Evolutionary conservation across 176 grass and related monocot genomes (phyloP).

Genomic region (Elaeis guineensis): DNA sequence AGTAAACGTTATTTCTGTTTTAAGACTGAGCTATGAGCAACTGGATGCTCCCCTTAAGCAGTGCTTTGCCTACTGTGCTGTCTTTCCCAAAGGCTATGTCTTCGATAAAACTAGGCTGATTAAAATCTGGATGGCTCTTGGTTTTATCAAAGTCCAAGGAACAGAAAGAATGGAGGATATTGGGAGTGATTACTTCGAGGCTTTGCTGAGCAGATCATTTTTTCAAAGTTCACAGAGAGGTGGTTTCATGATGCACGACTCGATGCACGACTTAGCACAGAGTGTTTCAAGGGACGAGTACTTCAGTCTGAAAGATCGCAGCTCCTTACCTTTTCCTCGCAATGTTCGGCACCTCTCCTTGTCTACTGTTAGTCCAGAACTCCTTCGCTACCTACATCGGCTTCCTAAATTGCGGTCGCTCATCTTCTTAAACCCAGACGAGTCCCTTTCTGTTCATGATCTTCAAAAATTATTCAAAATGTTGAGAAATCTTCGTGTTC

Average conservation of each 20-base stretch:
- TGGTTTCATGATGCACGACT: slow-evolving; percentile 13
- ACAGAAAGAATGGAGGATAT: not conserved
- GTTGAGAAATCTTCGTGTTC: no score
- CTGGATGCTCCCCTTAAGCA: slow-evolving; percentile 27
- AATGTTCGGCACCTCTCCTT: no score
- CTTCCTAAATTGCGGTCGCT: no score
- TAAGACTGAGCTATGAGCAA: slow-evolving; percentile 20
- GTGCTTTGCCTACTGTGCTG: slow-evolving; percentile 29
- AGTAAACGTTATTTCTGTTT: slow-evolving; percentile 24
- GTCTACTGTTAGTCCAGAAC: no score
- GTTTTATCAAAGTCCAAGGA: slow-evolving; percentile 3
- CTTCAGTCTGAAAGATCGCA: no score
- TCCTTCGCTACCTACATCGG: no score
- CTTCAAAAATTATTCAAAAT: no score
- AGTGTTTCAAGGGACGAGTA: slow-evolving; percentile 8
- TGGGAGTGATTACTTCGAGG: slow-evolving; percentile 1
- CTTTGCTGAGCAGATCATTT: slow-evolving; percentile 3
- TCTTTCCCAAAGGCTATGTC: slow-evolving; percentile 32
- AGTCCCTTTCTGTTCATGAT: no score
- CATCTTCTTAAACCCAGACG: no score
- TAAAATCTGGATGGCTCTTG: slow-evolving; percentile 46
- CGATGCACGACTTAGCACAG: slow-evolving; percentile 1
- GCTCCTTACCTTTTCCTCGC: no score
- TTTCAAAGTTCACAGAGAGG: not conserved
- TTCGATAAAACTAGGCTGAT: slow-evolving; percentile 33